Evolutionary conservation across 2,329 filamentous ascomycete species (phyloP).

Genomic region (Coniochaeta hoffmannii): DNA sequence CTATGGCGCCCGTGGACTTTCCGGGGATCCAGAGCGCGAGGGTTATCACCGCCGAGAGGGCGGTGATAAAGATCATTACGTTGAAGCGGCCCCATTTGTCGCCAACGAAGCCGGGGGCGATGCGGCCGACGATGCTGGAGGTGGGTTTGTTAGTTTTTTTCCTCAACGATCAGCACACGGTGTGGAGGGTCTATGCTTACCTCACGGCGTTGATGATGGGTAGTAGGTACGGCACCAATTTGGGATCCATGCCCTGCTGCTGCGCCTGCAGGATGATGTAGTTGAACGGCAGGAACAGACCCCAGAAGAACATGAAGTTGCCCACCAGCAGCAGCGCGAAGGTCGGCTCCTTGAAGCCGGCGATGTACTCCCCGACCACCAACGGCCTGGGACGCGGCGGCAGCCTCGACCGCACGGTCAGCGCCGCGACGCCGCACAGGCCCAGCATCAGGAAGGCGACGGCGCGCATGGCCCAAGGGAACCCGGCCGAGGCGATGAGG

Average conservation of each 20-base stretch:
- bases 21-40: constrained; percentile 35
- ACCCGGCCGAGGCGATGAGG: constrained; percentile 36
- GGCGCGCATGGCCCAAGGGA: constrained; percentile 30
- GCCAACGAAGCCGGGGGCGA: constrained; percentile 40
- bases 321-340: constrained; percentile 34
- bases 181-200: constrained; percentile 20
- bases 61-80: constrained; percentile 36
- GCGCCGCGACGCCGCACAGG: constrained; percentile 20
- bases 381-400: constrained; percentile 30
- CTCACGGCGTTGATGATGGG: constrained; percentile 51
- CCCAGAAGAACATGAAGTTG: constrained; percentile 48
- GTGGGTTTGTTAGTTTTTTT: too few species aligned
- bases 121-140: constrained; percentile 40
- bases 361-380: constrained; percentile 35
- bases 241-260: constrained; percentile 31
- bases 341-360: constrained; percentile 36
- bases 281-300: constrained; percentile 47
- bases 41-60: constrained; percentile 29
- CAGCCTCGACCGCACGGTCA: constrained; percentile 26
- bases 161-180: too few species aligned
- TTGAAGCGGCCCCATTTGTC: constrained; percentile 32
- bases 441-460: constrained; percentile 28
- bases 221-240: constrained; percentile 37
- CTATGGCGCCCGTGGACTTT: constrained; percentile 41
- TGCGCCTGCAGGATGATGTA: constrained; percentile 42